These are phyloP conservation scores for Blattamonas nauphoetae DNA, from an alignment of 78 protist species.

Conservation along the genomic window DNA sequence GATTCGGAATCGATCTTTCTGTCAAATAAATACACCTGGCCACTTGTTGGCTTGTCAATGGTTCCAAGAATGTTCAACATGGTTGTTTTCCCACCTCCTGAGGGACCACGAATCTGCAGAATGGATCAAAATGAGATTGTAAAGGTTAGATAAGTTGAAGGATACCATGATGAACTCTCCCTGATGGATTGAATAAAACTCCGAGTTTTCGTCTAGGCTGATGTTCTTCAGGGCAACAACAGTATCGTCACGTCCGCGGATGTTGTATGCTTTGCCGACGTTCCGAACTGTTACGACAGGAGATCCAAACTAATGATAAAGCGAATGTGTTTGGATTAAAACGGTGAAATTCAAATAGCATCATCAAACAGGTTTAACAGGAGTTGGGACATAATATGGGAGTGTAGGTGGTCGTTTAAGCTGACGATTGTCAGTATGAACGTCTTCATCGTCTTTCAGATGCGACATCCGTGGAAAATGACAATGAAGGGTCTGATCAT, in stretches of 20 bases:
- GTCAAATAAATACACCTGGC: not conserved
- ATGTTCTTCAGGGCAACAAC: not conserved
- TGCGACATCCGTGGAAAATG: no score
- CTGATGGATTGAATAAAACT: constrained; percentile 11
- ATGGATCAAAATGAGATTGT: not conserved
- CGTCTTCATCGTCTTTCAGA: no score
- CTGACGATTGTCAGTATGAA: no score
- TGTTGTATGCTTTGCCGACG: not conserved
- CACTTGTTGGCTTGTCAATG: constrained; percentile 55
- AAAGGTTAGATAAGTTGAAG: not conserved
- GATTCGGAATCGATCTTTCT: not conserved
- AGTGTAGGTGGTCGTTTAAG: not conserved
- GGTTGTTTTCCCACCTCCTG: constrained; percentile 88
- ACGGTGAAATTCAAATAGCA: not conserved
- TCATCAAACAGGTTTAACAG: not conserved
- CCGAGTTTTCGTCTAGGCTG: not conserved
- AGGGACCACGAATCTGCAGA: constrained; percentile 69
- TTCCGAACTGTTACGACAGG: not conserved
- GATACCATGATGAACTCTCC: constrained; percentile 74
- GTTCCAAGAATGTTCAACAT: constrained; percentile 77
- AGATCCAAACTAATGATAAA: not conserved
- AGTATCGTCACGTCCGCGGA: constrained; percentile 2
- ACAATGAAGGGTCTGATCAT: no score
- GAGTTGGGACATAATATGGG: not conserved
- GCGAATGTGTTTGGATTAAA: not conserved